Base-by-base conservation (phyloP, 495 filamentous ascomycete species). In the Penicillium ucsense region DNA sequence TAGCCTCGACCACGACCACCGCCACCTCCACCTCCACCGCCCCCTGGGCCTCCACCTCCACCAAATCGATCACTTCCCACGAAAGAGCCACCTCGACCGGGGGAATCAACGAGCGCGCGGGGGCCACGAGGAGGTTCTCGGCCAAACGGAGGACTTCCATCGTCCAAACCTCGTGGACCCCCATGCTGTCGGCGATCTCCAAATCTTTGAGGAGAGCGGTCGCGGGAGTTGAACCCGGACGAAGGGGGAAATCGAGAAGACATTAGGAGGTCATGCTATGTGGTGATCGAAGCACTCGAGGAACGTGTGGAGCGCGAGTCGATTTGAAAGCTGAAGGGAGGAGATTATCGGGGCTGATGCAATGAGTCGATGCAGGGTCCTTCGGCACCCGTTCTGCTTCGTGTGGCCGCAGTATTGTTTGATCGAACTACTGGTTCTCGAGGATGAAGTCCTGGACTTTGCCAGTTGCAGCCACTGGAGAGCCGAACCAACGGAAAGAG, bases 111-210 rank as follows among this genome's bases (percentile, higher is more conserved):
- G 46, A 84, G 57, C 6, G 81, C 85, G 58, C 84, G 85, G 0
- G 86, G 86, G 3, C 80, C 86, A 34, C 83, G 72, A 2, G 86
- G 86, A 0, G 85, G 82, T 42, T 80, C 77, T 43, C 78, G 57
- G 28, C 66, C 67, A 20, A 74, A 57, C 8, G 68, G 60, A 33
- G 60, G 47, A 49, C 54, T 65, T 8, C 53, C 61, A 53, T 72
- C 70, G 49, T 72, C 68, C 10, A 64, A 57, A 41, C 64, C 64
- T 43, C 70, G 68, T 43, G 69, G 62, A 37, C 62, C 63, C 12
- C 51, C 54, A 20, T 67, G 67, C n/a, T 64, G 64, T 20, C 68
- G 68, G 53, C 70, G 68, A 50, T 73, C 70, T 36, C 63, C 61
- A 49, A 71, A 74, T 49, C 70, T 68, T 50, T 63, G 67, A 31